Conservation (phyloP, 208 protist genomes). For the Acanthamoeba triangularis region DNA sequence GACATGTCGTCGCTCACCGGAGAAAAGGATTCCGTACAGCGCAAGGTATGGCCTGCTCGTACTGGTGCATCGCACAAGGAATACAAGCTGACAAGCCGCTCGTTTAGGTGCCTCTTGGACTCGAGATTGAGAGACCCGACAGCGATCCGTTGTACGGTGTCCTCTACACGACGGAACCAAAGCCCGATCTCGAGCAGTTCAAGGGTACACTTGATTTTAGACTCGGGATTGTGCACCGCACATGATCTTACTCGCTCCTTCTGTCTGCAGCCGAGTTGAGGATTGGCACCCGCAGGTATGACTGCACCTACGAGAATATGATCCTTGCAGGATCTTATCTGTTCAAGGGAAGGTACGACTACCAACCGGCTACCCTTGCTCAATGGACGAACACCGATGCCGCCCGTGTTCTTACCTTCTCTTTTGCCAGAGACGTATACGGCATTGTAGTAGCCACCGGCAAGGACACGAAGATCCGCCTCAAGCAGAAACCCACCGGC, state of each 20-base stretch:
- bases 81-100: neutral
- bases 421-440: conserved; percentile 33
- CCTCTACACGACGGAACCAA: conserved; percentile 62
- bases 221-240: neutral
- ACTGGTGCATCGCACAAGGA: neutral
- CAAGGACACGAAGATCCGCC: conserved; percentile 75
- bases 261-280: conserved; percentile 11
- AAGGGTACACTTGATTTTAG: conserved; percentile 6
- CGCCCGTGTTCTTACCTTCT: neutral
- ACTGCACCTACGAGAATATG: conserved; percentile 72
- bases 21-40: conserved; percentile 76
- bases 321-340: conserved; percentile 71
- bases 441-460: conserved; percentile 73
- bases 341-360: conserved; percentile 63
- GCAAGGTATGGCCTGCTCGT: conserved; percentile 26
- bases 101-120: conserved; percentile 29
- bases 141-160: conserved; percentile 63
- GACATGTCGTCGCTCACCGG: conserved; percentile 75
- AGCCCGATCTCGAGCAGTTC: conserved; percentile 73
- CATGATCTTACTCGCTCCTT: neutral
- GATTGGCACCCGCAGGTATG: conserved; percentile 61
- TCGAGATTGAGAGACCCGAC: conserved; percentile 54
- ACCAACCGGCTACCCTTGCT: neutral
- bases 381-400: neutral
- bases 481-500: conserved; percentile 59